phyloP scores from a whole-genome alignment of 2,329 filamentous ascomycete genomes.

The Pseudogymnoascus destructans region DNA sequence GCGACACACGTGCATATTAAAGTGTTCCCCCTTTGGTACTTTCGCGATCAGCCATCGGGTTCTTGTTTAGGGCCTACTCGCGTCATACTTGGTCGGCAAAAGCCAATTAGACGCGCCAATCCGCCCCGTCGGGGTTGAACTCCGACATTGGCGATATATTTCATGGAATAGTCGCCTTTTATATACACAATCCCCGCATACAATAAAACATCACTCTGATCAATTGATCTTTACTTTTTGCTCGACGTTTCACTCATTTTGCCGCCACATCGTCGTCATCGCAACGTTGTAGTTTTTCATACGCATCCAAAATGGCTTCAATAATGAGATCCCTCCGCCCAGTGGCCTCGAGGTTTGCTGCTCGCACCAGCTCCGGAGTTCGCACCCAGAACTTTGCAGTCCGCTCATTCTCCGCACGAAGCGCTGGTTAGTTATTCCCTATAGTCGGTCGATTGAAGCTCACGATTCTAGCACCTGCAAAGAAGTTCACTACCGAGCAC shows the following conservation, averaged over 20 bases:
- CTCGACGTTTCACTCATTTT: conserved; percentile 1
- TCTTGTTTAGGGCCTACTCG: conserved; percentile 2
- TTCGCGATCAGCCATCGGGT: conserved; percentile 4
- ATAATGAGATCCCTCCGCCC: conserved; percentile 38
- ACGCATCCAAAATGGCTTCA: conserved; percentile 41
- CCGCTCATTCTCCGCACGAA: conserved; percentile 36
- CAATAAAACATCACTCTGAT: neutral
- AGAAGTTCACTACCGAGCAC: conserved; percentile 93
- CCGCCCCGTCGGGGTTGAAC: conserved; percentile 2
- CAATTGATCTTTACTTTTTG: neutral
- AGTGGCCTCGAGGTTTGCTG: conserved; percentile 21
- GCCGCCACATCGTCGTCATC: neutral
- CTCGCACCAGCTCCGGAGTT: conserved; percentile 14
- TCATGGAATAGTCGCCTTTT: neutral
- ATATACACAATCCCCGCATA: neutral
- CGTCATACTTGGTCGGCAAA: conserved; percentile 8
- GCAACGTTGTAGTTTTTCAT: neutral
- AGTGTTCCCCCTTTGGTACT: conserved; percentile 5
- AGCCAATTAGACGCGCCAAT: conserved; percentile 6
- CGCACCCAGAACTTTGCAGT: conserved; percentile 20
- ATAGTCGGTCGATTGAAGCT: neutral
- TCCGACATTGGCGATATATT: conserved; percentile 9
- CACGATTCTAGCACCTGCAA: conserved; percentile 27
- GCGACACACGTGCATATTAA: conserved; percentile 8
- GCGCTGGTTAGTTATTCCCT: conserved; percentile 28